Base-by-base conservation (phyloP, 768 basidiomycete genomes). In the Glaciozyma martinii region DNA sequence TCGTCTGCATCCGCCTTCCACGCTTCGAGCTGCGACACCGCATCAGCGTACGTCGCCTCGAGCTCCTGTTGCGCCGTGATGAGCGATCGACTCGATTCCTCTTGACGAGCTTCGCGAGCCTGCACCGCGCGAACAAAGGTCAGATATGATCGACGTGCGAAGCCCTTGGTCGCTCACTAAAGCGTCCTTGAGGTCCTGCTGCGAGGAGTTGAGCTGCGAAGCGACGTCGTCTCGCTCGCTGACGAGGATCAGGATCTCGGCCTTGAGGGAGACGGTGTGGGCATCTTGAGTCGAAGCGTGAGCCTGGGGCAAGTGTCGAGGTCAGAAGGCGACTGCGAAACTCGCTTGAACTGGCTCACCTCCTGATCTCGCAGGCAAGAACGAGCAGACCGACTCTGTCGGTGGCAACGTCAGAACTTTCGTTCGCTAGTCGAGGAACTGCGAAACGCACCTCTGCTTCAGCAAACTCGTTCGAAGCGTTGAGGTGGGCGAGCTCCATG, bases 61-160 rank as follows among this genome's bases (percentile, higher is more conserved):
- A 59, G 58, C 58, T 46, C 43, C 30, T 49, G 21, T 46, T 47
- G 46, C 44, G 58, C 58, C 10, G 46, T 32, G 21, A 59, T 27
- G 5, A 59, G 44, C 12, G 58, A 21, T 7, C 46, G 27, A 25
- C 44, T 49, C 58, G 43, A 46, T 9, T 59, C 58, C 46, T 33
- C 44, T 12, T 59, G 58, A 6, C 29, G 25, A 16, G 5, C 13
- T 37, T 59, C 58, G 7, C 58, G 58, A 19, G 19, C 44, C 58
- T 59, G 44, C 23, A 23, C 43, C 32, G 37, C 10, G 37, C 12
- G 12, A 40, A 40, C 7, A 29, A 21, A 44, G 7, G 18, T 13
- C 4, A 13, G 32, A 13, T 2, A 5, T 29, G 18, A 5, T 4
- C 15, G 16, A 7, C 29, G 19, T 5, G 6, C 47, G 6, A 21